Base-by-base conservation (phyloP, 306 rosid species). In the Chamaecrista fasciculata region DNA sequence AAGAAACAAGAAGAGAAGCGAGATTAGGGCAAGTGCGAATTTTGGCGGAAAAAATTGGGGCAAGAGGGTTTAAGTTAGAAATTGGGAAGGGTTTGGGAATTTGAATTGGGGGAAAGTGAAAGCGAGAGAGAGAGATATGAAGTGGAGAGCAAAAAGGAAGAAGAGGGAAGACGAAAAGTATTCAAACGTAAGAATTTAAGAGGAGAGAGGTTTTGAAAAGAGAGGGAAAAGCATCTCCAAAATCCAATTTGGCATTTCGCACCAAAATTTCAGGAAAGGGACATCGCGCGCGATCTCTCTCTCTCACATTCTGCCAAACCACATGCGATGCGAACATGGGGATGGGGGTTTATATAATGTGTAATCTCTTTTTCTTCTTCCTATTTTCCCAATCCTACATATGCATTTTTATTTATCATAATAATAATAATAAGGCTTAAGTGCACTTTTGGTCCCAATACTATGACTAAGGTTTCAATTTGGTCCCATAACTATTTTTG, bases 161-260 rank as follows among this genome's bases (percentile, higher is more conserved):
- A 55, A 52, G 88, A 72, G 87, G 91, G 89, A 81, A 89, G 69
- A 31, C 8, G 43, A 76, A 80, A 55, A 37, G 2, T 1, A 19
- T 72, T 72, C 29, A 65, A 66, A 76, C 29, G 3, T 44, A 46
- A 18, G 71, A 47, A 37, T 24, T 14, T 31, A 44, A 40, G 11
- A 72, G 71, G 77, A 73, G 71, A 62, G 62, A 5, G 57, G 15
- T 14, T 80, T 71, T 23, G 71, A 71, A 69, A 71, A 81, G 48
- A 74, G 84, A 75, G 88, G 86, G 88, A 84, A 84, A 82, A 40
- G 0, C 46, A 12, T 10, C 31, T 6, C 9, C 11, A 4, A 63
- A 63, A 72, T 72, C 53, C 53, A 23, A 11, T 7, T 67, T 73
- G 55, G 48, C 28, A 16, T 24, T 46, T 33, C 33, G 12, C 29